Base-by-base conservation (phyloP, 169 alveolate genomes). In the Ichthyophthirius multifiliis region DNA sequence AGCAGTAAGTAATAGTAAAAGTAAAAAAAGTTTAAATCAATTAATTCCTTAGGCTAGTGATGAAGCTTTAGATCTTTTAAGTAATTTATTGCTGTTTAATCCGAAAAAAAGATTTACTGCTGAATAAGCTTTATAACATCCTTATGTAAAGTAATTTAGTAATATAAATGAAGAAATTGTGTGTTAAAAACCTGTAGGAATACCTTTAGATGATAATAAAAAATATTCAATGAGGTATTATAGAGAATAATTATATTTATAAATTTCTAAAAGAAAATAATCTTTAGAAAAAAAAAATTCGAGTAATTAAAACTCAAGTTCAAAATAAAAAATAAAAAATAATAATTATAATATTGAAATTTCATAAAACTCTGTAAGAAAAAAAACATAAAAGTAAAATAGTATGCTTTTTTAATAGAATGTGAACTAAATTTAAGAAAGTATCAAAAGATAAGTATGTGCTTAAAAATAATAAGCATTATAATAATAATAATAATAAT, bases 51-150 rank as follows among this genome's bases (percentile, higher is more conserved):
- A 80, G 35, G 90, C 90, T 1, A 71, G 83, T 31, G 89, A 86
- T 41, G 87, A 82, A 43, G 90, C 89, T 31, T 44, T 89, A 64
- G 89, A 84, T 79, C 37, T 84, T 16, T 45, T 89, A 63, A 43
- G 75, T 20, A 55, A 63, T 9, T 79, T 89, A 64, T 67, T 89
- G 18, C 67, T 76, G 43, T 89, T 85, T 65, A 84, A 90, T 79
- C 95, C 95, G 3, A 75, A 81, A 20, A 90, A 86, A 65, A 63
- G 95, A 62, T 62, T 86, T 7, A 86, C 82, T 65, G 92, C 90
- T 20, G 83, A 83, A 74, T 45, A 86, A 45, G 92, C 92, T 3
- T 74, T 90, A 55, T 47, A 76, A 16, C 94, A 90, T 82, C 94
- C 94, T 7, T 90, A 86, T 62, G 89, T 90, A 3, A 80, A 84